Evolutionary conservation across 176 grass and related monocot genomes (phyloP).

Genomic region (Musa schizocarpa): DNA sequence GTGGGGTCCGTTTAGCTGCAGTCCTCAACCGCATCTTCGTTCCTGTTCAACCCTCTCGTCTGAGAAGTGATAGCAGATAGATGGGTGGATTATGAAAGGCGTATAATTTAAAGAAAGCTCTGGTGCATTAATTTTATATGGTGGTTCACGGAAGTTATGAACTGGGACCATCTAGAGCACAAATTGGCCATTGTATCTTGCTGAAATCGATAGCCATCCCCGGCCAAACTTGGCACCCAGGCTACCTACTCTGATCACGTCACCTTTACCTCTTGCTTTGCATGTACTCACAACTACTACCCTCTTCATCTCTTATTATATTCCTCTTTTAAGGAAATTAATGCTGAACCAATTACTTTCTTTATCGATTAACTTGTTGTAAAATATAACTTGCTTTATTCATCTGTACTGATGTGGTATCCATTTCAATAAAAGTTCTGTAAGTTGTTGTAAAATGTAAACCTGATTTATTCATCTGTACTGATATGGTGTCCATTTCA

Average conservation of each 20-base stretch:
- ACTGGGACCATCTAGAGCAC: not conserved
- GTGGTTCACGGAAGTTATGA: not conserved
- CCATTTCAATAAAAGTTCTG: not conserved
- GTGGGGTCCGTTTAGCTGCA: conserved; percentile 3
- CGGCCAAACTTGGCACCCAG: not conserved
- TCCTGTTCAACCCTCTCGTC: not conserved
- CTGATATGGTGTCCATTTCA: not conserved
- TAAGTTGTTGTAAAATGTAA: not conserved
- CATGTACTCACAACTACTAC: too few relatives aligned
- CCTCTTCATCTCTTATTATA: not conserved
- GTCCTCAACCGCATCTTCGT: conserved; percentile 10
- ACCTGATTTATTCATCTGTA: not conserved
- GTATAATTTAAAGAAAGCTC: not conserved
- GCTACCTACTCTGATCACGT: not conserved
- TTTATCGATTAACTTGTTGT: not conserved
- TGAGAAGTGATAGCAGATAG: conserved; percentile 2
- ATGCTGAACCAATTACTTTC: not conserved
- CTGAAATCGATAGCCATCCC: not conserved
- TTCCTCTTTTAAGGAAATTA: not conserved
- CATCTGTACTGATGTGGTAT: not conserved
- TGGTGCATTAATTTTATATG: not conserved
- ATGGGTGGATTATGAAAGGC: not conserved
- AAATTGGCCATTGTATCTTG: not conserved
- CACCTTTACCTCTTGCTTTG: not conserved
- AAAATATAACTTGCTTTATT: not conserved